Evolutionary conservation across 345 rosid genomes (phyloP).

Genomic region (Salix viminalis): DNA sequence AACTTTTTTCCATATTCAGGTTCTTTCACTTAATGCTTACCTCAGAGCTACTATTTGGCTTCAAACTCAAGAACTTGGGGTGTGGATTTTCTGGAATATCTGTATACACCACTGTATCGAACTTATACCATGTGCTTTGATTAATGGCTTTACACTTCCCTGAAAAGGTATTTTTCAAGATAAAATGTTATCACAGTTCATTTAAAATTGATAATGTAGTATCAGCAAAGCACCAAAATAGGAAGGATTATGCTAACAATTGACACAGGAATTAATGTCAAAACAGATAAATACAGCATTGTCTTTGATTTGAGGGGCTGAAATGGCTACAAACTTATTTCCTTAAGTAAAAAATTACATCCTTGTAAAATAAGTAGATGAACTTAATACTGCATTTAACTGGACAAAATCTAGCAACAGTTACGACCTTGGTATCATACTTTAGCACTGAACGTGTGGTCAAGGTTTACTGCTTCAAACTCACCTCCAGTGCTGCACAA

Average conservation of each 20-base stretch:
- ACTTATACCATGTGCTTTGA: constrained; percentile 23
- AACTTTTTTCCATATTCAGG: constrained; percentile 8
- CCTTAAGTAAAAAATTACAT: neutral
- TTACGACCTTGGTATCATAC: neutral
- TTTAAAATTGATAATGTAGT: neutral
- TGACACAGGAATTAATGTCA: neutral
- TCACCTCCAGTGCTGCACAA: constrained; percentile 23
- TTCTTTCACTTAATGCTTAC: constrained; percentile 30
- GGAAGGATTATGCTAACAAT: neutral
- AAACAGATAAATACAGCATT: neutral
- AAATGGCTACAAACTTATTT: neutral
- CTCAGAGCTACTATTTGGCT: constrained; percentile 25
- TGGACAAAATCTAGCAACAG: neutral
- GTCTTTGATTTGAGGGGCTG: neutral
- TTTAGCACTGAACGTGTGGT: neutral
- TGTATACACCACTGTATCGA: neutral
- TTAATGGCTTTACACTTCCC: constrained; percentile 38
- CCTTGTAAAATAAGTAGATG: neutral
- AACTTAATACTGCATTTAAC: neutral
- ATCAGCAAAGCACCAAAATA: neutral
- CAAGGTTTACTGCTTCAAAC: neutral
- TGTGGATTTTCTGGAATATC: constrained; percentile 19
- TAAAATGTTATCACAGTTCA: constrained; percentile 1
- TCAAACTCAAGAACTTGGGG: constrained; percentile 20
- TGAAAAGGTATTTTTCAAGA: constrained; percentile 3